A percentile compares a stretch with the other conserved stretches of the same genome.
Evolutionary conservation across 1,284 basidiomycete genomes (phyloP).

Genomic region (Mycena citricolor): DNA sequence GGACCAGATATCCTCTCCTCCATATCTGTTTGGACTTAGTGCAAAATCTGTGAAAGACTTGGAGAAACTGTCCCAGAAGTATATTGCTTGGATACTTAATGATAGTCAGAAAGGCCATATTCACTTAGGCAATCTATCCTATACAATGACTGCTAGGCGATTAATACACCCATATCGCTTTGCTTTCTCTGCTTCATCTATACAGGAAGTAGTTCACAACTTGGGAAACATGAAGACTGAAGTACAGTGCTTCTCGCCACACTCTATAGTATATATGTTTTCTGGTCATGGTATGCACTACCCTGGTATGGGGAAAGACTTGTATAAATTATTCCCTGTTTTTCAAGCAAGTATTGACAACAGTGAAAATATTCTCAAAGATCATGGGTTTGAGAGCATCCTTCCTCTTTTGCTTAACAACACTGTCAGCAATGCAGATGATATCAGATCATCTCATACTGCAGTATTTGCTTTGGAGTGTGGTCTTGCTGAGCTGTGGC

Average conservation of each 20-base stretch:
- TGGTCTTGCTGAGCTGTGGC: slow-evolving; percentile 59
- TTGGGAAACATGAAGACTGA: slow-evolving; percentile 37
- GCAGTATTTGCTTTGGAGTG: slow-evolving; percentile 63
- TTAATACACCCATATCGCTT: slow-evolving; percentile 55
- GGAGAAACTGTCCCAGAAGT: slow-evolving; percentile 45
- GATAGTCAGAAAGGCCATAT: slow-evolving; percentile 23
- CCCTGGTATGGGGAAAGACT: slow-evolving; percentile 56
- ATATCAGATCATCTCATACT: slow-evolving; percentile 50
- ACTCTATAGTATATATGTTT: slow-evolving; percentile 66
- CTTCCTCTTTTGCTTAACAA: slow-evolving; percentile 42
- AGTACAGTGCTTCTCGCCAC: slow-evolving; percentile 31
- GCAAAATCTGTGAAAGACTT: slow-evolving; percentile 52
- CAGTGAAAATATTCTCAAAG: slow-evolving; percentile 51
- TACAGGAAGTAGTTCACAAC: slow-evolving; percentile 44
- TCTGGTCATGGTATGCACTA: slow-evolving; percentile 72
- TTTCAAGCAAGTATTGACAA: slow-evolving; percentile 55
- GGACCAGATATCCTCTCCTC: slow-evolving; percentile 17
- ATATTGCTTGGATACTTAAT: slow-evolving; percentile 45
- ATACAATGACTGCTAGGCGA: slow-evolving; percentile 63
- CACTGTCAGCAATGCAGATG: slow-evolving; percentile 29
- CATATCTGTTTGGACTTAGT: slow-evolving; percentile 53
- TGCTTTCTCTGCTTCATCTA: slow-evolving; percentile 42
- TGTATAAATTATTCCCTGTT: slow-evolving; percentile 48
- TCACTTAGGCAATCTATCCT: slow-evolving; percentile 51
- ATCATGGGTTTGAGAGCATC: slow-evolving; percentile 45